Evolutionary conservation across 176 grass and related monocot genomes (phyloP).

Genomic region (Thalia dealbata): DNA sequence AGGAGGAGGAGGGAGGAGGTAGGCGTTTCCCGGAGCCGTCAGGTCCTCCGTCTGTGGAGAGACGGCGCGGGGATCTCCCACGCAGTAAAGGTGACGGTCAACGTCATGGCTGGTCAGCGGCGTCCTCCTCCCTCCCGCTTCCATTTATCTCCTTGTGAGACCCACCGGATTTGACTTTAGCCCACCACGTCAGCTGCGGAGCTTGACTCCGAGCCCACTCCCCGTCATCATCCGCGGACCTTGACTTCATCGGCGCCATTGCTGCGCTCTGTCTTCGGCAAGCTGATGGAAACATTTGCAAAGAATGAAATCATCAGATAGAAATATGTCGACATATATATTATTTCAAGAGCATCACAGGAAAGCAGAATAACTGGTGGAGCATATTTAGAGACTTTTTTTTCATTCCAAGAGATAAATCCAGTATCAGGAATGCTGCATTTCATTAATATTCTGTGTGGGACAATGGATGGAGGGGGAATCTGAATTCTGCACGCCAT

Average conservation of each 20-base stretch:
- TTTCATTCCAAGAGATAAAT: no score
- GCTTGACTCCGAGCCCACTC: background rate
- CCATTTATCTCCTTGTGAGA: background rate
- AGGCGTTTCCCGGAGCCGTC: background rate
- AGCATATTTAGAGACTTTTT: no score
- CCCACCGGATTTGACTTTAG: background rate
- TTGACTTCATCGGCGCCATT: background rate
- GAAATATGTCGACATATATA: no score
- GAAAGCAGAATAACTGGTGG: no score
- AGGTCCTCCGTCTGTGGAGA: background rate
- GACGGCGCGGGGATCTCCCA: background rate
- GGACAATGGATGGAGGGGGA: no score
- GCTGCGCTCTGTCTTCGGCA: background rate
- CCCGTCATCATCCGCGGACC: background rate
- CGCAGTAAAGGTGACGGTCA: background rate
- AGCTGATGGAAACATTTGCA: background rate
- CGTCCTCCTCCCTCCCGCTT: background rate
- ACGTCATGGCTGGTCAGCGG: background rate
- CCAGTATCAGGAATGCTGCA: no score
- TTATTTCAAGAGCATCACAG: no score
- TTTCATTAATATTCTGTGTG: no score
- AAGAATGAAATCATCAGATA: no score
- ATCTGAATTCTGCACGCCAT: no score
- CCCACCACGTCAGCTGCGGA: background rate
- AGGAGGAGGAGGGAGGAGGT: background rate